These are phyloP conservation scores for Drechslerella coelobrocha DNA, from an alignment of 2,329 filamentous ascomycete species.

Conservation along the genomic window DNA sequence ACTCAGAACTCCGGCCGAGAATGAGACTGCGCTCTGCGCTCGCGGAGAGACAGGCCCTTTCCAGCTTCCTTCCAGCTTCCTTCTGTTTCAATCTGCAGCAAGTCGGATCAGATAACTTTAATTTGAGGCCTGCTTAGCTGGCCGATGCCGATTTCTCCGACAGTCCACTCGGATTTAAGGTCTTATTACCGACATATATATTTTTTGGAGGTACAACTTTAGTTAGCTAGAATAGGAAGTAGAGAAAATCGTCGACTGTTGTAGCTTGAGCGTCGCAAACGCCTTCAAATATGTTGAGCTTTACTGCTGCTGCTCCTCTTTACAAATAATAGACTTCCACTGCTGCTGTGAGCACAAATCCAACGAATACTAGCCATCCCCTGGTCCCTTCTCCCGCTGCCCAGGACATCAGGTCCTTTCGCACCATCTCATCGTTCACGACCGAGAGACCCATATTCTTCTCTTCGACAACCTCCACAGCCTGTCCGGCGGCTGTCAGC, in stretches of 20 bases:
- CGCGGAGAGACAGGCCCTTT: no score
- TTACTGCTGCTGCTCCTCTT: neutral
- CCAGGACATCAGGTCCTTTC: constrained; percentile 18
- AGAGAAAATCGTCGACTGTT: no score
- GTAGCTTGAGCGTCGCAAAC: no score
- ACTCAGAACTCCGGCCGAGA: no score
- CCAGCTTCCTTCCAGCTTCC: no score
- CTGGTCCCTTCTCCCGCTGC: constrained; percentile 15
- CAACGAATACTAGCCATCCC: constrained; percentile 24
- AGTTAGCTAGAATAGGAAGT: no score
- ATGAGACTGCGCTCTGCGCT: no score
- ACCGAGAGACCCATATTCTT: constrained; percentile 25
- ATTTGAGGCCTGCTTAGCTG: constrained; percentile 1
- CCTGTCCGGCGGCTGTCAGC: constrained; percentile 17
- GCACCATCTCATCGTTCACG: constrained; percentile 23
- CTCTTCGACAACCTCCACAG: constrained; percentile 19
- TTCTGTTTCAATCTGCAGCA: no score
- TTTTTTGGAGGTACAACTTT: no score
- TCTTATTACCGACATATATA: neutral
- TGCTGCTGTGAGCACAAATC: constrained; percentile 18
- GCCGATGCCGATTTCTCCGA: neutral
- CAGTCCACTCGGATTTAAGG: neutral
- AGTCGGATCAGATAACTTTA: constrained; percentile 51
- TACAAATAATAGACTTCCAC: constrained; percentile 28
- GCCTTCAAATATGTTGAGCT: neutral